Evolutionary conservation across 2,329 filamentous ascomycete genomes (phyloP).

Genomic region (Nemania sp.): DNA sequence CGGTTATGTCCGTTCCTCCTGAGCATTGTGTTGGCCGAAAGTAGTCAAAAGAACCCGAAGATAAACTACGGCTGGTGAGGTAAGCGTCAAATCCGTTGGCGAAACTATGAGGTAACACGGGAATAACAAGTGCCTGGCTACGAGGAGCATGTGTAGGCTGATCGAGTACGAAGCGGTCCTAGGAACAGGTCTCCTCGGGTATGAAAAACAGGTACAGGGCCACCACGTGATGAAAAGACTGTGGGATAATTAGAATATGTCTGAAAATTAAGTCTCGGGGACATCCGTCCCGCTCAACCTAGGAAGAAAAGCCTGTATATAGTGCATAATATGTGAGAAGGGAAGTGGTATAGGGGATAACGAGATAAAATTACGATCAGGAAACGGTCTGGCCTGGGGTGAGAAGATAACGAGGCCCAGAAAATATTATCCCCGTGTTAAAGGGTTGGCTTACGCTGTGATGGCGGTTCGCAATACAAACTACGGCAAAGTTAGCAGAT

Average conservation of each 20-base stretch:
- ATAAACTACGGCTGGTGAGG: neutral
- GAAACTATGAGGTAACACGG: neutral
- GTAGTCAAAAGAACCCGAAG: neutral
- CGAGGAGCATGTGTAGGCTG: neutral
- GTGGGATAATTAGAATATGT: too few relatives aligned
- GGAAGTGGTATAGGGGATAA: too few relatives aligned
- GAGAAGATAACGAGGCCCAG: neutral
- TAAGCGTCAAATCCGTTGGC: neutral
- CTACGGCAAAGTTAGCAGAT: too few relatives aligned
- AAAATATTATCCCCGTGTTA: neutral
- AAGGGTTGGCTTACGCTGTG: neutral
- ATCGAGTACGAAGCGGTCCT: neutral
- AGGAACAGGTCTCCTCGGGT: neutral
- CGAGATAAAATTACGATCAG: neutral
- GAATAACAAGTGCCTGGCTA: neutral
- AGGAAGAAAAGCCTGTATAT: too few relatives aligned
- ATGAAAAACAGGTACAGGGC: too few relatives aligned
- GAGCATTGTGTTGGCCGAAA: slow-evolving; percentile 39
- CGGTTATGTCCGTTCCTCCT: slow-evolving; percentile 31
- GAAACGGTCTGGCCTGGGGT: neutral
- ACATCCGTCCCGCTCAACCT: too few relatives aligned
- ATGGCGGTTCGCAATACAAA: too few relatives aligned
- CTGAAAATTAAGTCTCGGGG: too few relatives aligned
- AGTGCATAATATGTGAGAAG: too few relatives aligned
- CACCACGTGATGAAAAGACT: too few relatives aligned